Conservation (phyloP, 768 basidiomycete species). For the Flagelloscypha sp. region DNA sequence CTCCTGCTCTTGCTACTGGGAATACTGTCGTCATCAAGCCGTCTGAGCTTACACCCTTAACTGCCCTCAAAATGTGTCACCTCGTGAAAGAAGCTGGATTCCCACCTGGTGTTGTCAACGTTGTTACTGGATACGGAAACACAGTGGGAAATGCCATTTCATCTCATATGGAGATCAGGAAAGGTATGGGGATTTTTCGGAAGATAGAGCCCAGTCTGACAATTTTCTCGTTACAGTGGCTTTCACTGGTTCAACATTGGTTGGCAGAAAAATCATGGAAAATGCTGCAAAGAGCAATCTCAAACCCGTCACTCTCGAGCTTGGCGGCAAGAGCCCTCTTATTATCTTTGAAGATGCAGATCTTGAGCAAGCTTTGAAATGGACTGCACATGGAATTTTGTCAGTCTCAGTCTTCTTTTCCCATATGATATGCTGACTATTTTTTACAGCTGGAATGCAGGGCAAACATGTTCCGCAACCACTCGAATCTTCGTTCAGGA, state of each 20-base stretch:
- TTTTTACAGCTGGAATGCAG: constrained; percentile 54
- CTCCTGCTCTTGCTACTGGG: constrained; percentile 70
- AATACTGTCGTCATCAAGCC: constrained; percentile 76
- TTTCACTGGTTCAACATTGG: constrained; percentile 79
- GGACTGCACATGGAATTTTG: constrained; percentile 70
- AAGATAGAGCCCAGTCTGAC: constrained; percentile 24
- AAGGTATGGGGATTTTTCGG: constrained; percentile 33
- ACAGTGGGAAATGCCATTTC: constrained; percentile 65
- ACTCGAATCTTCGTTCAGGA: constrained; percentile 80
- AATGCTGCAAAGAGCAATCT: constrained; percentile 75
- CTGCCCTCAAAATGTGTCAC: constrained; percentile 47
- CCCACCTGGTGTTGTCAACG: constrained; percentile 73
- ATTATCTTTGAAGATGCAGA: constrained; percentile 72
- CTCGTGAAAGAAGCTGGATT: constrained; percentile 68
- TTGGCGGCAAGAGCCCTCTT: constrained; percentile 69
- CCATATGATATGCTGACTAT: constrained; percentile 9
- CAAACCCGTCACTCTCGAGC: constrained; percentile 77
- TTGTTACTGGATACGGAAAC: constrained; percentile 64
- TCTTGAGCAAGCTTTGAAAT: constrained; percentile 62
- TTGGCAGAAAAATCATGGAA: constrained; percentile 74
- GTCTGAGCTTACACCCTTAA: constrained; percentile 71
- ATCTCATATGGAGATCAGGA: constrained; percentile 62
- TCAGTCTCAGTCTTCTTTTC: constrained; percentile 26
- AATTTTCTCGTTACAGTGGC: constrained; percentile 57
- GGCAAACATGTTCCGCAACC: constrained; percentile 80